phyloP scores from a whole-genome alignment of 352 stramenopile genomes.

The Globisporangium takayamanum region DNA sequence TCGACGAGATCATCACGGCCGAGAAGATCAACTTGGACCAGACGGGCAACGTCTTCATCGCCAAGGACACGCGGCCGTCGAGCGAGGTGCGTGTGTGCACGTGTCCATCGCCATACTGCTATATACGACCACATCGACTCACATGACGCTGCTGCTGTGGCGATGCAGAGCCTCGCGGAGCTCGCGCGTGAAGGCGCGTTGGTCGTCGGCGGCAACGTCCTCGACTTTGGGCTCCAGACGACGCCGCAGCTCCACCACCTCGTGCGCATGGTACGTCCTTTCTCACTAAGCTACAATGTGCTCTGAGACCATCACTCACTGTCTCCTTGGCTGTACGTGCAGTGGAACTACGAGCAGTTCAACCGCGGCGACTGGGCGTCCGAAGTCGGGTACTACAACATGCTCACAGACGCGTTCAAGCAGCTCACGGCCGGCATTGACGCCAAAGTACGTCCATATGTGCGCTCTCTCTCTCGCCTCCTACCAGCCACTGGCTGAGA shows the following conservation, averaged over 20 bases:
- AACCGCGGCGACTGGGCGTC: slow-evolving; percentile 85
- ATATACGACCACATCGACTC: neutral
- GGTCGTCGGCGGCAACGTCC: slow-evolving; percentile 84
- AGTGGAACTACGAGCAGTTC: slow-evolving; percentile 88
- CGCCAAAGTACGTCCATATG: slow-evolving; percentile 41
- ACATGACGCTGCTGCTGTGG: neutral
- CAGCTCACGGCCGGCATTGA: slow-evolving; percentile 77
- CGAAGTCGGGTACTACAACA: slow-evolving; percentile 94
- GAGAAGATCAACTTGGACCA: slow-evolving; percentile 84
- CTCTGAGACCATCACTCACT: too few species aligned
- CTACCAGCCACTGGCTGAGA: neutral
- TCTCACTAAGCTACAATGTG: neutral
- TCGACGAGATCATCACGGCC: slow-evolving; percentile 56
- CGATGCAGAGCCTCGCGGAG: slow-evolving; percentile 56
- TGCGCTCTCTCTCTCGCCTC: neutral
- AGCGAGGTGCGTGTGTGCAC: slow-evolving; percentile 34
- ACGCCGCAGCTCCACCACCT: slow-evolving; percentile 97
- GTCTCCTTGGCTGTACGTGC: neutral
- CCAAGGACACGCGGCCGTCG: slow-evolving; percentile 90
- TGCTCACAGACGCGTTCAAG: slow-evolving; percentile 91
- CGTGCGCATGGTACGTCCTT: slow-evolving; percentile 83
- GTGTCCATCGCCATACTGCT: neutral
- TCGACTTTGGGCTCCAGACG: slow-evolving; percentile 95
- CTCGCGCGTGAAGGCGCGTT: slow-evolving; percentile 87
- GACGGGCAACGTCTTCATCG: slow-evolving; percentile 83